phyloP scores from a whole-genome alignment of 257 asterid species.

The Echium plantagineum region DNA sequence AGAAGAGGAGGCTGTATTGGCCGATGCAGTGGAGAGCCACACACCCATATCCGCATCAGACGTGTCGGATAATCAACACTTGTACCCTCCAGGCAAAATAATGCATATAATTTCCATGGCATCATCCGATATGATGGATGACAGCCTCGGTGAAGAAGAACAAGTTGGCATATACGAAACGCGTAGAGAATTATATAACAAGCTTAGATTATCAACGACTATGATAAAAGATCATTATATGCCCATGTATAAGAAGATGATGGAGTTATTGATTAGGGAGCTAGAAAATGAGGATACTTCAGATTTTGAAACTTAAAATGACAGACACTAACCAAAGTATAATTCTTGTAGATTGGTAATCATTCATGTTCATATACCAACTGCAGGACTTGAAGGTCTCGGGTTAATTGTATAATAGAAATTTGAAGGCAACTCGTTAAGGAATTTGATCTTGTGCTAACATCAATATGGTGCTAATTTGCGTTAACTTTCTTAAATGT shows the following conservation, averaged over 20 bases:
- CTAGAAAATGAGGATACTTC: slow-evolving; percentile 55
- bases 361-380: not conserved
- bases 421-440: not conserved
- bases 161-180: slow-evolving; percentile 62
- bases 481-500: no score
- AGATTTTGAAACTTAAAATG: slow-evolving; percentile 6
- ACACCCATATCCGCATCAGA: slow-evolving; percentile 51
- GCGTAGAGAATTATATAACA: slow-evolving; percentile 65
- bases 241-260: slow-evolving; percentile 91
- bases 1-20: slow-evolving; percentile 60
- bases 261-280: slow-evolving; percentile 68
- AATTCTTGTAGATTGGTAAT: not conserved
- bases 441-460: no score
- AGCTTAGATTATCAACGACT: slow-evolving; percentile 67
- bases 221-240: slow-evolving; percentile 90
- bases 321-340: not conserved
- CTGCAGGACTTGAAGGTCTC: not conserved
- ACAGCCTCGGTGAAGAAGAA: slow-evolving; percentile 23
- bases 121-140: slow-evolving; percentile 24
- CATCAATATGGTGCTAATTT: no score
- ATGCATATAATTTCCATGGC: slow-evolving; percentile 69
- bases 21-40: slow-evolving; percentile 48
- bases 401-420: not conserved
- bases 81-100: slow-evolving; percentile 74
- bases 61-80: slow-evolving; percentile 50